Evolutionary conservation across 371 early-diverging fungal species (phyloP).

Genomic region (Mucor mucedo): DNA sequence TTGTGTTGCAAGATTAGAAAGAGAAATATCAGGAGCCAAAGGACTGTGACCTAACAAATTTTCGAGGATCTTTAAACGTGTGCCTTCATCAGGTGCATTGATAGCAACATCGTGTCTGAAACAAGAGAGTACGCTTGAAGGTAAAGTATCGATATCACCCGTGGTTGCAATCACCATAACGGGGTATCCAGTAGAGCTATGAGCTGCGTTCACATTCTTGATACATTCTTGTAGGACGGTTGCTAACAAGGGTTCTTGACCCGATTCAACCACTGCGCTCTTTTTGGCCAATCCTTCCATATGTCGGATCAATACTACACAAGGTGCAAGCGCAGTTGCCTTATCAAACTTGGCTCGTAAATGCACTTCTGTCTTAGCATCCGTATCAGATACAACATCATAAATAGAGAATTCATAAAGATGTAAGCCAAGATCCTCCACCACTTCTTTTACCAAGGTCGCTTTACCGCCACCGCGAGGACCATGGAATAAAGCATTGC

Average conservation of each 20-base stretch:
- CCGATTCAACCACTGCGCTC: constrained; percentile 68
- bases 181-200: constrained; percentile 67
- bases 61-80: constrained; percentile 66
- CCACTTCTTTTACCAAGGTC: constrained; percentile 65
- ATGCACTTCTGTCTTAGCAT: constrained; percentile 76
- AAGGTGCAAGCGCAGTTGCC: constrained; percentile 80
- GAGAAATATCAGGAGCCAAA: constrained; percentile 78
- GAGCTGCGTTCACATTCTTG: constrained; percentile 55
- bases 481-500: constrained; percentile 81
- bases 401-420: constrained; percentile 73
- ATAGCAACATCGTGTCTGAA: constrained; percentile 79
- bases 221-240: constrained; percentile 74
- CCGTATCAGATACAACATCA: constrained; percentile 80
- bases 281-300: constrained; percentile 82
- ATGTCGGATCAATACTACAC: constrained; percentile 76
- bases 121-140: constrained; percentile 69
- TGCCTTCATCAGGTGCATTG: constrained; percentile 76
- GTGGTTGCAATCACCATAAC: constrained; percentile 82
- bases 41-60: constrained; percentile 57
- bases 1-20: constrained; percentile 79
- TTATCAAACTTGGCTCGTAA: constrained; percentile 79
- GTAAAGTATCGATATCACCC: constrained; percentile 75
- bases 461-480: constrained; percentile 88
- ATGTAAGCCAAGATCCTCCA: constrained; percentile 79
- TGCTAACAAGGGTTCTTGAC: constrained; percentile 73